A percentile compares a stretch with the other conserved stretches of the same genome.
These are phyloP conservation scores for Coleophoma eucalyptorum DNA, from an alignment of 2,329 filamentous ascomycete genomes.

Conservation along the genomic window DNA sequence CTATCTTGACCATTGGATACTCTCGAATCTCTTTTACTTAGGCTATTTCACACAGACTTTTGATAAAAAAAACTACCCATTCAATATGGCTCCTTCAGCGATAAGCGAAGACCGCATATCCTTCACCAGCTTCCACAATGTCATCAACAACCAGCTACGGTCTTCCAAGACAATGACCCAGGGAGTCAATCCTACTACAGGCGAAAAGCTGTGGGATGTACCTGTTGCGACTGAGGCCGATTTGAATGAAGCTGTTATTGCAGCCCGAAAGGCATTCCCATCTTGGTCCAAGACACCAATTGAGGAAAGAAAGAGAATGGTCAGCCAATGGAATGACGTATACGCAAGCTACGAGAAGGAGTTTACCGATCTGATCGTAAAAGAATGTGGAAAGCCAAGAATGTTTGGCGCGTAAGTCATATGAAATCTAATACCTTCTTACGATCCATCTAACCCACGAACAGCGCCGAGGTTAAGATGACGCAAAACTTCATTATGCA, in stretches of 20 bases:
- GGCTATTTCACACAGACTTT: too few species aligned
- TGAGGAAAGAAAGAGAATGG: slow-evolving; percentile 36
- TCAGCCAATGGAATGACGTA: slow-evolving; percentile 23
- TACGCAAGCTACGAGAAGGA: slow-evolving; percentile 29
- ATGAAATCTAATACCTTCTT: too few species aligned
- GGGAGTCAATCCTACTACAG: slow-evolving; percentile 2
- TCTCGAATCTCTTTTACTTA: not conserved
- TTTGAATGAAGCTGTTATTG: slow-evolving; percentile 40
- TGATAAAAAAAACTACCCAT: not conserved
- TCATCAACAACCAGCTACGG: slow-evolving; percentile 2
- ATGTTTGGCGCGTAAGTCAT: not conserved
- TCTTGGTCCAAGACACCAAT: slow-evolving; percentile 39
- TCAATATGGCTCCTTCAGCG: not conserved
- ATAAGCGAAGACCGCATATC: not conserved
- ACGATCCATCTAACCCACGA: too few species aligned
- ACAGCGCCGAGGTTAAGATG: not conserved
- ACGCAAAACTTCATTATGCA: not conserved
- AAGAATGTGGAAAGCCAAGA: slow-evolving; percentile 46
- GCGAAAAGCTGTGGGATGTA: slow-evolving; percentile 16
- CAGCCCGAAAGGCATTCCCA: slow-evolving; percentile 38
- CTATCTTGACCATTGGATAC: not conserved
- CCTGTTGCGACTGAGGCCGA: slow-evolving; percentile 36
- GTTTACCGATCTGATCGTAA: slow-evolving; percentile 38
- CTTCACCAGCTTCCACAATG: slow-evolving; percentile 1
- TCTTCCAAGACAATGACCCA: not conserved